Conservation (phyloP, 495 filamentous ascomycete genomes). For the Choiromyces venosus region DNA sequence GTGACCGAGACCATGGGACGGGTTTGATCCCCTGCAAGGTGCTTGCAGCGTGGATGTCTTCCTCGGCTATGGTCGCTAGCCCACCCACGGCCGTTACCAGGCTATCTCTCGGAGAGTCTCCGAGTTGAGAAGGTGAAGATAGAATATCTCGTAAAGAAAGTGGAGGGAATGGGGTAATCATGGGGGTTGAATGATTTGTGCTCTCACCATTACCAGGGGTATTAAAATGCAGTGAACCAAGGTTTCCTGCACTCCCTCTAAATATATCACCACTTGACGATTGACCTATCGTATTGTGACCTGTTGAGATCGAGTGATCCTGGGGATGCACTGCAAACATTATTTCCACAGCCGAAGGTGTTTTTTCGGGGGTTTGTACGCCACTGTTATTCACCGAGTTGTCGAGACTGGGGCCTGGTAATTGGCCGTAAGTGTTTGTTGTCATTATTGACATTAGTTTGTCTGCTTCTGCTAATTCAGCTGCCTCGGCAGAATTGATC, state of each 20-base stretch:
- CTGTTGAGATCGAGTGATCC: constrained; percentile 4
- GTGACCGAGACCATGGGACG: constrained; percentile 19
- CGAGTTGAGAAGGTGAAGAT: constrained; percentile 13
- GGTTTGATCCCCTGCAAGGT: constrained; percentile 35
- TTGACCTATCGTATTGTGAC: constrained; percentile 4
- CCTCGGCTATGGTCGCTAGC: constrained; percentile 7
- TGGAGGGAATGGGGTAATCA: constrained; percentile 7
- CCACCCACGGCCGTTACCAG: neutral
- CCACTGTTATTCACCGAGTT: constrained; percentile 11
- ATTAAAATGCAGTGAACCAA: constrained; percentile 10
- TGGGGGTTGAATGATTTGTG: constrained; percentile 7
- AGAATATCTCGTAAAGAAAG: constrained; percentile 20
- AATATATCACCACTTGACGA: constrained; percentile 7
- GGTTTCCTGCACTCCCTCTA: constrained; percentile 16
- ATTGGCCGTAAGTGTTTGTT: constrained; percentile 27
- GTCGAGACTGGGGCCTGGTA: constrained; percentile 12
- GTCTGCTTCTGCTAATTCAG: constrained; percentile 35
- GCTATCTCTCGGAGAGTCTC: constrained; percentile 7
- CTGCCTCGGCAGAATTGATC: constrained; percentile 22
- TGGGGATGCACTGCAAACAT: constrained; percentile 24
- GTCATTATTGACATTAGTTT: constrained; percentile 39
- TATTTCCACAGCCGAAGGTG: constrained; percentile 22
- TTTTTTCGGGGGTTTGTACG: constrained; percentile 16
- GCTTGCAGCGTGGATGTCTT: constrained; percentile 24
- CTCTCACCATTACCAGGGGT: neutral